Conservation (phyloP, 768 basidiomycete species). For the Boletus rubescentipes region DNA sequence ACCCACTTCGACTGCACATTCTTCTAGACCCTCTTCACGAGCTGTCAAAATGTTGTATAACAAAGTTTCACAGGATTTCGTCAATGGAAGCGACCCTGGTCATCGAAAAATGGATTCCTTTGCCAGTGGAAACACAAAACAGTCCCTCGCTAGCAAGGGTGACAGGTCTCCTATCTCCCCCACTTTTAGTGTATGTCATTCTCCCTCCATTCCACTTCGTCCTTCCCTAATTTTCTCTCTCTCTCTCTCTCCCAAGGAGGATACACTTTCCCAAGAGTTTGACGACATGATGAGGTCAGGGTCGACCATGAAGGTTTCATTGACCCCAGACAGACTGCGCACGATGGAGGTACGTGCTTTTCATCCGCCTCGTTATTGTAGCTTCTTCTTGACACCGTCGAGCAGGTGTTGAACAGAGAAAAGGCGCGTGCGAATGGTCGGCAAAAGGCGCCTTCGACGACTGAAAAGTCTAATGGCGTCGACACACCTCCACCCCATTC, state of each 20-base stretch:
- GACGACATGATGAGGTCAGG: constrained; percentile 90
- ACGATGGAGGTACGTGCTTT: constrained; percentile 81
- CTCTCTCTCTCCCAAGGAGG: constrained; percentile 43
- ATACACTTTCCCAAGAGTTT: constrained; percentile 71
- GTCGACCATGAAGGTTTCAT: constrained; percentile 91
- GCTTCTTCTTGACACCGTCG: constrained; percentile 7
- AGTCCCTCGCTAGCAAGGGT: constrained; percentile 31
- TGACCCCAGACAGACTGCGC: constrained; percentile 90
- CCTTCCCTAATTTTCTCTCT: neutral
- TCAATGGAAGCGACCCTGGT: constrained; percentile 43
- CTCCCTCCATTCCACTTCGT: constrained; percentile 1
- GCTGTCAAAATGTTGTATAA: constrained; percentile 57
- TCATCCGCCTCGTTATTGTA: constrained; percentile 17
- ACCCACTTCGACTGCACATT: constrained; percentile 17
- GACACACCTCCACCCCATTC: constrained; percentile 14
- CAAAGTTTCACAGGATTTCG: constrained; percentile 41
- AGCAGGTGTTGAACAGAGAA: constrained; percentile 73
- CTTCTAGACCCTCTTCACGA: constrained; percentile 56
- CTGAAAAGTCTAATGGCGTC: constrained; percentile 24
- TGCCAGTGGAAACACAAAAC: constrained; percentile 49
- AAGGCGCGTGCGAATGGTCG: constrained; percentile 43
- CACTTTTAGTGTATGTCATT: constrained; percentile 33
- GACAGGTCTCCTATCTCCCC: constrained; percentile 37
- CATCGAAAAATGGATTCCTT: constrained; percentile 58
- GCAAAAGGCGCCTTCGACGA: constrained; percentile 21